phyloP scores from a whole-genome alignment of 176 grass and related monocot species.

The Carex littledalei region DNA sequence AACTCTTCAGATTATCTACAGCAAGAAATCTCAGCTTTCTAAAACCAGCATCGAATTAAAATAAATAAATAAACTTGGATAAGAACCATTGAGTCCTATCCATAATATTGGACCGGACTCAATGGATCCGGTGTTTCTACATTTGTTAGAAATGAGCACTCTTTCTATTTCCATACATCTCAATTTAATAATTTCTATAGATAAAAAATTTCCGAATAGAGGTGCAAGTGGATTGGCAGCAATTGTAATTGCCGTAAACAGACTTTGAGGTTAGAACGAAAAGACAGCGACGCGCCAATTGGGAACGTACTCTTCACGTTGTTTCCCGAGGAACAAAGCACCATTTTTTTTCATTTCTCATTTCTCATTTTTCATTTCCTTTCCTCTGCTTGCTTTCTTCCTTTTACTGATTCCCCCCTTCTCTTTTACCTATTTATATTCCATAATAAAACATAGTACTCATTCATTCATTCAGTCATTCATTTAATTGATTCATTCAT shows the following conservation, averaged over 20 bases:
- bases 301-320: conserved; percentile 17
- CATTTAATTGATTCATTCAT: neutral
- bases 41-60: no score
- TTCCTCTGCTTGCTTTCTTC: neutral
- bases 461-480: neutral
- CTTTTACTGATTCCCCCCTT: conserved; percentile 10
- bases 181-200: no score
- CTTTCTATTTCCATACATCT: no score
- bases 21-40: no score
- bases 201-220: neutral
- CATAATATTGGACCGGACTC: no score
- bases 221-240: neutral
- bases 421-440: neutral
- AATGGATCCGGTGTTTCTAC: no score
- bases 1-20: no score
- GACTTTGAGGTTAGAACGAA: conserved; percentile 34
- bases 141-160: no score
- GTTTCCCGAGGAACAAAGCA: conserved; percentile 34
- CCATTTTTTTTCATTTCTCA: no score
- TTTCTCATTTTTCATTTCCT: neutral
- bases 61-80: no score
- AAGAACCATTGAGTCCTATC: no score
- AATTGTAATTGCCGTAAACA: conserved; percentile 21
- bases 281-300: conserved; percentile 17
- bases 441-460: neutral